These are phyloP conservation scores for Wickerhamomyces sp. DNA, from an alignment of 1,139 yeast species.

Conservation along the genomic window DNA sequence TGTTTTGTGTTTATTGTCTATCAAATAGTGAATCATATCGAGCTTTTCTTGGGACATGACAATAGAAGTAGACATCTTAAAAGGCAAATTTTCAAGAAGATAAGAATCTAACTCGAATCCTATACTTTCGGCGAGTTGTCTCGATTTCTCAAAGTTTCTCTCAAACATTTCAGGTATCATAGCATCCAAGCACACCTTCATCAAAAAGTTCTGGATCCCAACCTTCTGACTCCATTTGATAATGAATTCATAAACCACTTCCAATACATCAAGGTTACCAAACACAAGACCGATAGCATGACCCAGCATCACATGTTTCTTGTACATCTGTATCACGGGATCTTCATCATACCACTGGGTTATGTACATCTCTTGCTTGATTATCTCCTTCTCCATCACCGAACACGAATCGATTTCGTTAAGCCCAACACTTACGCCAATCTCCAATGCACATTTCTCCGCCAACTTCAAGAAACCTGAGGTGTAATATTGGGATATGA, in stretches of 20 bases:
- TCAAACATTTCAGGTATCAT: neutral
- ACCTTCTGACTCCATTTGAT: slow-evolving; percentile 1
- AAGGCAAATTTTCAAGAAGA: neutral
- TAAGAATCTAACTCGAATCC: neutral
- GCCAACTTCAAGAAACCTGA: slow-evolving; percentile 1
- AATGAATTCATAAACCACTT: slow-evolving; percentile 1
- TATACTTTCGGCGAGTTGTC: neutral
- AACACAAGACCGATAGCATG: slow-evolving; percentile 12
- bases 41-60: neutral
- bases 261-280: slow-evolving; percentile 3
- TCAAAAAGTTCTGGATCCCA: slow-evolving; percentile 2
- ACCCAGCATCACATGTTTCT: slow-evolving; percentile 12
- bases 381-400: slow-evolving; percentile 1
- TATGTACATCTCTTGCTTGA: slow-evolving; percentile 1
- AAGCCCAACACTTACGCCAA: slow-evolving; percentile 12
- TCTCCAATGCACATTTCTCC: slow-evolving; percentile 10
- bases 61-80: neutral
- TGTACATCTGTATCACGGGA: neutral
- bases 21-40: neutral
- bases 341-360: slow-evolving; percentile 7
- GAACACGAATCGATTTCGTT: slow-evolving; percentile 4
- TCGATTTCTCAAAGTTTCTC: neutral
- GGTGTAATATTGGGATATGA: slow-evolving; percentile 2
- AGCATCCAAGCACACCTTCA: slow-evolving; percentile 2
- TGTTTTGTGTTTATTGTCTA: neutral